Conservation (phyloP, 2,329 filamentous ascomycete species). For the Epichloe baconii region DNA sequence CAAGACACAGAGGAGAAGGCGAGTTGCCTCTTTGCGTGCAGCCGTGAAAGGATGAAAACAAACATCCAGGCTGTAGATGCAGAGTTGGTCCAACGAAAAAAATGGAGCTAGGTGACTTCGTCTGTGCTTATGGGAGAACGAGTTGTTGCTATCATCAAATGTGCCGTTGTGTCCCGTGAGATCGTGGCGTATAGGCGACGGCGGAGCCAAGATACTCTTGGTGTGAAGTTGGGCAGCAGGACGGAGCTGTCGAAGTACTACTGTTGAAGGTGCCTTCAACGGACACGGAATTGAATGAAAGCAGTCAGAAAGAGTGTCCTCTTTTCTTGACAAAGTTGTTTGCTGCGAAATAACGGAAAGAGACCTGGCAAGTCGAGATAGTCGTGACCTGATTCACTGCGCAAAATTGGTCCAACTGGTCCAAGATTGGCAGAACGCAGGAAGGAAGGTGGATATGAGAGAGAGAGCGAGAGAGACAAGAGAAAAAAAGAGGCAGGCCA, state of each 20-base stretch:
- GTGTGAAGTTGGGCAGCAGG: not conserved
- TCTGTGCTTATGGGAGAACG: not conserved
- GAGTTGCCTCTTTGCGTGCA: constrained; percentile 3
- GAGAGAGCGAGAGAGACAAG: not conserved
- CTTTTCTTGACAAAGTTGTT: not conserved
- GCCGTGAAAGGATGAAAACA: not conserved
- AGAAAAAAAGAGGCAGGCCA: constrained; percentile 4
- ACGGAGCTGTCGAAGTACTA: not conserved
- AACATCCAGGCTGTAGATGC: not conserved
- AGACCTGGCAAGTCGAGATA: not conserved
- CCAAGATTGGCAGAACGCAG: not conserved
- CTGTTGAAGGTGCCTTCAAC: not conserved
- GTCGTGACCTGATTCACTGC: not conserved
- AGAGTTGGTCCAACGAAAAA: not conserved
- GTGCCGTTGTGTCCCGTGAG: not conserved
- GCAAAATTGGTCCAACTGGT: not conserved
- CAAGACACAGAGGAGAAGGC: constrained; percentile 6
- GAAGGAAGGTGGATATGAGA: not conserved
- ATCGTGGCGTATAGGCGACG: not conserved
- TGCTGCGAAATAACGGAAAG: not conserved
- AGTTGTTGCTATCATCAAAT: not conserved
- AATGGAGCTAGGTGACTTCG: not conserved
- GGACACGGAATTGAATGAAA: not conserved
- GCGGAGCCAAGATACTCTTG: not conserved
- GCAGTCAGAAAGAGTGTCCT: not conserved